Base-by-base conservation (phyloP, 768 basidiomycete genomes). In the Xerocomellus intermedius region DNA sequence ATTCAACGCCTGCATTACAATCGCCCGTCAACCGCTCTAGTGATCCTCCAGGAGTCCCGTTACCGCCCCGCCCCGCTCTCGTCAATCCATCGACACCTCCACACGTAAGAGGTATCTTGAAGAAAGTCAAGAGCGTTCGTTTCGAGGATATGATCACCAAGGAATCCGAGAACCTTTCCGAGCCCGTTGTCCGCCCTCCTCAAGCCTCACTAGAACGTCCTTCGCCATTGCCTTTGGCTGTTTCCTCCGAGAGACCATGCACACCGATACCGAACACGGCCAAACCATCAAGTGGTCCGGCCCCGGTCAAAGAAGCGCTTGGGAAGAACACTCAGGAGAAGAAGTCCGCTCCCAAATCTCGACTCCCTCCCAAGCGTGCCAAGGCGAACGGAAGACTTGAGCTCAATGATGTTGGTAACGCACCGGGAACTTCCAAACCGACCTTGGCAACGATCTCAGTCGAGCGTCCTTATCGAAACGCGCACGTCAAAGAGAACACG, bases 101-200 rank as follows among this genome's bases (percentile, higher is more conserved):
- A 8, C 67, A 67, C 0, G 67, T 71, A 19, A 67, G 67, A 50
- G 69, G 75, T 22, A 76, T 76, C 45, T 63, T 76, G 55, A 76
- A 76, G 67, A 73, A 70, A 56, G 65, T 58, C 55, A 75, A 76
- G 67, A 70, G 62, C 41, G 75, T 76, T 37, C 73, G 75, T 33
- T 76, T 76, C 56, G 69, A 70, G 26, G 70, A 70, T 33, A 9
- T 21, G 42, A 35, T 48, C 35, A 32, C 7, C 50, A 45, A 37
- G 14, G 62, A 58, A 30, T 26, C 42, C n/a, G 39, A 51, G 32
- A 54, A 36, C 19, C 32, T 10, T 37, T 16, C 44, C 8, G 35
- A 30, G 2, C 9, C 30, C 28, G 10, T 30, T 26, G 42, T 24
- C 14, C n/a, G 42, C 39, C n/a, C 49, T 38, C 17, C 42, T 33